Evolutionary conservation across 768 basidiomycete species (phyloP).

Genomic region (Amylocystis lapponica): DNA sequence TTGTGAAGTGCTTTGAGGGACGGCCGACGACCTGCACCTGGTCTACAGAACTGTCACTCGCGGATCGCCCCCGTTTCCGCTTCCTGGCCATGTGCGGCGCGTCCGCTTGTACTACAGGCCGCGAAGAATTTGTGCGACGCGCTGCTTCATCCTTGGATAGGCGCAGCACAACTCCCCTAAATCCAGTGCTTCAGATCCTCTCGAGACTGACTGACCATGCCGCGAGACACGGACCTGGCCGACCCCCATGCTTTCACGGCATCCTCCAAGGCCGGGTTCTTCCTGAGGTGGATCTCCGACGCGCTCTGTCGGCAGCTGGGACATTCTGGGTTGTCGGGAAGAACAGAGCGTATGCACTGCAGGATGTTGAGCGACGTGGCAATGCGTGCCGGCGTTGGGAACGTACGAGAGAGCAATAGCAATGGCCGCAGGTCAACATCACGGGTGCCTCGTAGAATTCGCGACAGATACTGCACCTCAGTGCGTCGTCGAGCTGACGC

Average conservation of each 20-base stretch:
- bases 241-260: constrained; percentile 64
- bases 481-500: constrained; percentile 52
- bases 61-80: no score
- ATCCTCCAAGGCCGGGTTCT: constrained; percentile 67
- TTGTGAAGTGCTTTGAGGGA: no score
- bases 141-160: constrained; percentile 5
- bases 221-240: constrained; percentile 47
- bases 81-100: no score
- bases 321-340: constrained; percentile 60
- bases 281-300: constrained; percentile 58
- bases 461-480: constrained; percentile 73
- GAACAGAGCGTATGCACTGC: constrained; percentile 65
- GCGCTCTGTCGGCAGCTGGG: constrained; percentile 60
- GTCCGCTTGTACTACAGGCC: no score
- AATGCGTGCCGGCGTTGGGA: not conserved
- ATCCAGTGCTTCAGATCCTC: not conserved
- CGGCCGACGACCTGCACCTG: no score
- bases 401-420: constrained; percentile 73
- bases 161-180: constrained; percentile 13
- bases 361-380: not conserved
- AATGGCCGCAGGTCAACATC: constrained; percentile 70
- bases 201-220: not conserved
- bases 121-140: no score
- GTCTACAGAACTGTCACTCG: no score
- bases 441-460: constrained; percentile 73